Evolutionary conservation across 2,329 filamentous ascomycete species (phyloP).

Genomic region (Trichoderma brevicompactum): DNA sequence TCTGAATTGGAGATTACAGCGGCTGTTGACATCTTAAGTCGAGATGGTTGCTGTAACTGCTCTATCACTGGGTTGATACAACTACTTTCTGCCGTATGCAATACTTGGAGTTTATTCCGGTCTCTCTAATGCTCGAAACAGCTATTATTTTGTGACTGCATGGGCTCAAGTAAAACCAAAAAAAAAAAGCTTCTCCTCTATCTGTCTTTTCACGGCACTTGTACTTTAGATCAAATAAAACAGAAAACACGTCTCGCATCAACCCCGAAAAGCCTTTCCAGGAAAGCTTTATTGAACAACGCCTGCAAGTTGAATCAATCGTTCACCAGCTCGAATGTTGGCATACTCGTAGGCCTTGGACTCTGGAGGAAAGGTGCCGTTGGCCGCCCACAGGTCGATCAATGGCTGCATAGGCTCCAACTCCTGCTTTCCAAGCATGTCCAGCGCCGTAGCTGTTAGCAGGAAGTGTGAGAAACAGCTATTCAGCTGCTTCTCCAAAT

Average conservation of each 20-base stretch:
- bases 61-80: too few relatives aligned
- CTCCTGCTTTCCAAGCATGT: conserved; percentile 85
- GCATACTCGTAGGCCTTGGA: conserved; percentile 69
- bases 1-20: too few relatives aligned
- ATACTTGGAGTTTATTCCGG: not conserved
- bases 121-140: conserved; percentile 1
- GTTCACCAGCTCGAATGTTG: conserved; percentile 64
- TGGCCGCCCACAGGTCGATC: conserved; percentile 88
- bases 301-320: conserved; percentile 56
- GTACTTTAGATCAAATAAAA: not conserved
- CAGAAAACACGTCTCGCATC: not conserved
- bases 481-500: conserved; percentile 80
- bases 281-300: conserved; percentile 37
- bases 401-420: conserved; percentile 95
- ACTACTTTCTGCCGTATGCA: not conserved
- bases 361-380: conserved; percentile 82
- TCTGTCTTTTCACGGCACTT: conserved; percentile 2
- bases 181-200: conserved; percentile 37
- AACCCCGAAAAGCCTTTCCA: not conserved
- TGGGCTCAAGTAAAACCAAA: conserved; percentile 35
- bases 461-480: conserved; percentile 88
- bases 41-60: not conserved
- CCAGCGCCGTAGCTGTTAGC: conserved; percentile 76
- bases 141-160: conserved; percentile 4
- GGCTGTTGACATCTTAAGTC: not conserved